Percentiles rank a stretch among this genome's conserved stretches.
Evolutionary conservation across 495 filamentous ascomycete genomes (phyloP).

Genomic region (Neurospora sp.): DNA sequence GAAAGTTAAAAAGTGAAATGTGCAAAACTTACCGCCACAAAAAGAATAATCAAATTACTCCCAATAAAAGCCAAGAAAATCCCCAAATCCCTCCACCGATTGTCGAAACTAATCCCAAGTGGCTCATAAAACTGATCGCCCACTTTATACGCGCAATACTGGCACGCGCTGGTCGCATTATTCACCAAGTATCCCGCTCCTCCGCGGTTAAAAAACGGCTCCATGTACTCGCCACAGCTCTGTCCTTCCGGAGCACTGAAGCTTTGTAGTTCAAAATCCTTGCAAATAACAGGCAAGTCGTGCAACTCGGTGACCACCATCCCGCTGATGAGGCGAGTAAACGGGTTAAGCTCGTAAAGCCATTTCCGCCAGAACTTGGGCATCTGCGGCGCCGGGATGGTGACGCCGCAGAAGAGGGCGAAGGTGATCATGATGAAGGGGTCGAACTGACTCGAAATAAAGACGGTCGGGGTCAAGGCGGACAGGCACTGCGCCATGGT

Average conservation of each 20-base stretch:
- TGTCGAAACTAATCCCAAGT: conserved; percentile 50
- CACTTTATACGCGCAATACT: conserved; percentile 68
- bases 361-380: conserved; percentile 68
- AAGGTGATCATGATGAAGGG: conserved; percentile 73
- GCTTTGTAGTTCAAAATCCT: conserved; percentile 41
- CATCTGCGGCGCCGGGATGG: conserved; percentile 64
- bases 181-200: conserved; percentile 61
- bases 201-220: conserved; percentile 49
- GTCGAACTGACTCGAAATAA: conserved; percentile 54
- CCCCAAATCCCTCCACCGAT: conserved; percentile 71
- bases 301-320: conserved; percentile 69
- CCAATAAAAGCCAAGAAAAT: conserved; percentile 64
- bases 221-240: conserved; percentile 65
- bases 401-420: conserved; percentile 74
- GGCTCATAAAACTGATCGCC: conserved; percentile 69
- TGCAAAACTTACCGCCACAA: conserved; percentile 47
- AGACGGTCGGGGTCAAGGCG: conserved; percentile 56
- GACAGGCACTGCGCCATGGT: conserved; percentile 59
- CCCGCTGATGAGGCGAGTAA: conserved; percentile 71
- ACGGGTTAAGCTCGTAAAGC: conserved; percentile 77
- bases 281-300: conserved; percentile 49
- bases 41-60: conserved; percentile 68
- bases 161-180: conserved; percentile 51
- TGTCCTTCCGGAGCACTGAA: conserved; percentile 52
- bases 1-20: too few species aligned